phyloP scores from a whole-genome alignment of 305 asterid genomes.

The Ilex paraguariensis region DNA sequence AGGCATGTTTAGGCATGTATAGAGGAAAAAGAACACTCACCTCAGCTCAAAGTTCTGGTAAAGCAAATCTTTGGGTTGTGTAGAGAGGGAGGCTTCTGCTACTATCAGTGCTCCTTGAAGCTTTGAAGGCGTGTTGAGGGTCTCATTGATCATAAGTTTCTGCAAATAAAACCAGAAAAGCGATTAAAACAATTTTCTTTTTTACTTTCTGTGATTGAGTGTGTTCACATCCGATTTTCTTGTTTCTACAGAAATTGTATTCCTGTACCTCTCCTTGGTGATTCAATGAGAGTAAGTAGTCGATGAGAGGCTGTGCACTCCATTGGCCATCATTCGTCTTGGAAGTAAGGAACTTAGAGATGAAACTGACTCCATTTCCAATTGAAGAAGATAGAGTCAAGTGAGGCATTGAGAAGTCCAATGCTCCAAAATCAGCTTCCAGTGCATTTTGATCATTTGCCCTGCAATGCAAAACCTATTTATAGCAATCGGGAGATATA shows the following conservation, averaged over 20 bases:
- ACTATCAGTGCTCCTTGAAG: slow-evolving; percentile 66
- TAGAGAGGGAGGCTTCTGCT: slow-evolving; percentile 64
- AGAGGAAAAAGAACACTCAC: slow-evolving; percentile 26
- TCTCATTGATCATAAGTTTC: slow-evolving; percentile 87
- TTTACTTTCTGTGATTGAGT: neutral
- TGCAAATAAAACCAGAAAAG: slow-evolving; percentile 24
- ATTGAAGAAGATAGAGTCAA: slow-evolving; percentile 67
- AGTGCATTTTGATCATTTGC: slow-evolving; percentile 79
- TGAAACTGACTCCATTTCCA: slow-evolving; percentile 68
- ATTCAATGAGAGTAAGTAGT: slow-evolving; percentile 61
- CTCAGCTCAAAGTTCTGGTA: slow-evolving; percentile 69
- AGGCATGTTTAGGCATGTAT: neutral
- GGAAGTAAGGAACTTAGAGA: slow-evolving; percentile 65
- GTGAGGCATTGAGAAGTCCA: slow-evolving; percentile 62
- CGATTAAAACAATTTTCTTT: neutral
- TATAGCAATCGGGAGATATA: too few species aligned
- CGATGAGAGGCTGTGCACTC: slow-evolving; percentile 62
- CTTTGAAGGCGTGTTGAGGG: slow-evolving; percentile 54
- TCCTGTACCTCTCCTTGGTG: slow-evolving; percentile 76
- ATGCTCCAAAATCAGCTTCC: slow-evolving; percentile 86
- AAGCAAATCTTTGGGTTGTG: slow-evolving; percentile 60
- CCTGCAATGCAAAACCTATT: slow-evolving; percentile 42
- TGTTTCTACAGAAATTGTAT: neutral
- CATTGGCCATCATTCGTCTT: slow-evolving; percentile 38
- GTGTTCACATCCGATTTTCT: too few species aligned